A percentile compares a stretch with the other conserved stretches of the same genome.
phyloP scores from a whole-genome alignment of 345 rosid species.

The Pugionium cornutum region DNA sequence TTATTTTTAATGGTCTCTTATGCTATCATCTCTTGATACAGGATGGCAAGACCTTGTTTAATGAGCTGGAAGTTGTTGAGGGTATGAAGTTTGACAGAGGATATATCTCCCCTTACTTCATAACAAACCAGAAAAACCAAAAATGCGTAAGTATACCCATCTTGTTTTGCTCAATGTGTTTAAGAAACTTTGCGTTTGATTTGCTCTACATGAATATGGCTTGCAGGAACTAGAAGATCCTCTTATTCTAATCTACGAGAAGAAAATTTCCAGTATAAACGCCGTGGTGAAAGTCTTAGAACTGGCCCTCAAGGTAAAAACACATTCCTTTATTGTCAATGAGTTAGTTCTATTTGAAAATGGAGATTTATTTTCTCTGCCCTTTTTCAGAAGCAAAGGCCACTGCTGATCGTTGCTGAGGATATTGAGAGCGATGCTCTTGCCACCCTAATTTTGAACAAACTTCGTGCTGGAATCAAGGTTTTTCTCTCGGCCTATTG shows the following conservation, averaged over 20 bases:
- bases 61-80: constrained; percentile 96
- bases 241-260: constrained; percentile 89
- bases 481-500: constrained; percentile 43
- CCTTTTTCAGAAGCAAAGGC: constrained; percentile 54
- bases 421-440: constrained; percentile 96
- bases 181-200: not conserved
- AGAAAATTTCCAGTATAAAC: constrained; percentile 78
- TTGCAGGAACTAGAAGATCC: constrained; percentile 84
- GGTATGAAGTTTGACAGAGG: constrained; percentile 98
- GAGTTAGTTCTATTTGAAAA: not conserved
- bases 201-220: not conserved
- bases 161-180: not conserved
- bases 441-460: constrained; percentile 84
- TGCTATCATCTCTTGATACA: constrained; percentile 29
- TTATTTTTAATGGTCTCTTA: not conserved
- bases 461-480: constrained; percentile 99
- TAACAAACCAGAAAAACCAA: constrained; percentile 81
- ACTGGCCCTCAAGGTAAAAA: constrained; percentile 78
- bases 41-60: constrained; percentile 92
- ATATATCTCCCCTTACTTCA: constrained; percentile 88
- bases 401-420: constrained; percentile 80
- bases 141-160: constrained; percentile 75
- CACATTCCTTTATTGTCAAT: not conserved
- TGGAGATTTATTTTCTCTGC: not conserved
- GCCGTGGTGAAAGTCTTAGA: constrained; percentile 90